Percentiles rank a stretch among this genome's conserved stretches.
These are phyloP conservation scores for Populus simonii DNA, from an alignment of 345 rosid genomes.

Conservation along the genomic window DNA sequence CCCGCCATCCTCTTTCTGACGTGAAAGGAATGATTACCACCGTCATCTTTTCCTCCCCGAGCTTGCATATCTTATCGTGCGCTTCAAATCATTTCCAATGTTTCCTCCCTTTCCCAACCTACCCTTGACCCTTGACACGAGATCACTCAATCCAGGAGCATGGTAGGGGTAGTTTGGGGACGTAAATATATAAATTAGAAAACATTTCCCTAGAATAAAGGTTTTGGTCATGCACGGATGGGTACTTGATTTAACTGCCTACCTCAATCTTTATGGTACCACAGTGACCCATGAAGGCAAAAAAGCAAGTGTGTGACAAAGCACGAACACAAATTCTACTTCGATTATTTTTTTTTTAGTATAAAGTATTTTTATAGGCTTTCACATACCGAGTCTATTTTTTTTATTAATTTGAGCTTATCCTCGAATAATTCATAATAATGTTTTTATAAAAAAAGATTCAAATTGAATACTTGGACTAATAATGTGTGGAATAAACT, in stretches of 20 bases:
- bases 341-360: background rate
- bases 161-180: constrained; percentile 13
- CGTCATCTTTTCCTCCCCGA: constrained; percentile 3
- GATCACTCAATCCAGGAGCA: background rate
- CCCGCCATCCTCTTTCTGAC: background rate
- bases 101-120: constrained; percentile 1
- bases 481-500: too few species aligned
- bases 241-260: constrained; percentile 41
- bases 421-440: too few species aligned
- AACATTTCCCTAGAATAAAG: constrained; percentile 32
- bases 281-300: background rate
- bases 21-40: constrained; percentile 17
- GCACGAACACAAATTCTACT: background rate
- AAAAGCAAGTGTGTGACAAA: background rate
- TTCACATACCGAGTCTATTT: too few species aligned
- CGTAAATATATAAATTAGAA: background rate
- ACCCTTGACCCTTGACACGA: background rate
- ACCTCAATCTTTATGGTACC: background rate
- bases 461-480: too few species aligned
- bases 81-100: constrained; percentile 7
- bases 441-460: too few species aligned
- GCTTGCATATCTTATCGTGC: constrained; percentile 20
- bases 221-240: constrained; percentile 31
- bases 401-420: too few species aligned
- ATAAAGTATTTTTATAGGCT: background rate